These are phyloP conservation scores for Xylariaceae sp. DNA, from an alignment of 2,329 filamentous ascomycete species.

Conservation along the genomic window DNA sequence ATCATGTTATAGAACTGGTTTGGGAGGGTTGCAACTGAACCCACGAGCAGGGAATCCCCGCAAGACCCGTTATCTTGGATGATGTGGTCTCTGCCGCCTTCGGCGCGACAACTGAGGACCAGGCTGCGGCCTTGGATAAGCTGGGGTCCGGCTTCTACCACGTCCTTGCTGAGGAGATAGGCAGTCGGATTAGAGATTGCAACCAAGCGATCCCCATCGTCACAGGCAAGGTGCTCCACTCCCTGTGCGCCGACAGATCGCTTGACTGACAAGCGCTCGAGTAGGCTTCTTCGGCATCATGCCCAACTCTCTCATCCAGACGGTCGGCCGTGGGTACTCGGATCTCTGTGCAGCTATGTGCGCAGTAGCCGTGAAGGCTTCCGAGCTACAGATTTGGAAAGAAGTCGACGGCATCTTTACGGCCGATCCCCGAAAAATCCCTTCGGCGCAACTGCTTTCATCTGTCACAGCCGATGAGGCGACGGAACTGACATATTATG, in stretches of 20 bases:
- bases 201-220: conserved; percentile 24
- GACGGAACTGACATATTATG: conserved; percentile 68
- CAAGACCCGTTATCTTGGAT: conserved; percentile 24
- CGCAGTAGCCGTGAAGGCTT: conserved; percentile 57
- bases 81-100: conserved; percentile 25
- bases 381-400: conserved; percentile 68
- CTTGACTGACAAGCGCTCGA: conserved; percentile 9
- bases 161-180: conserved; percentile 24
- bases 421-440: conserved; percentile 74
- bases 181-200: conserved; percentile 21
- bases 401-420: conserved; percentile 71
- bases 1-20: too few species aligned
- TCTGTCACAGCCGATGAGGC: conserved; percentile 71
- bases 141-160: conserved; percentile 25
- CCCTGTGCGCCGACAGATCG: neutral
- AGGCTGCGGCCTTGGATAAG: conserved; percentile 21
- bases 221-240: conserved; percentile 18
- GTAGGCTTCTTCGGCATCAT: conserved; percentile 66
- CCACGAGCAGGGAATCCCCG: conserved; percentile 19
- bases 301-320: conserved; percentile 58
- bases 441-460: conserved; percentile 62
- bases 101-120: conserved; percentile 22
- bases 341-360: conserved; percentile 65
- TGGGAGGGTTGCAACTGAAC: conserved; percentile 3
- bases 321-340: conserved; percentile 64